Evolutionary conservation across 2,329 filamentous ascomycete species (phyloP).

Genomic region (Calonectria montana): DNA sequence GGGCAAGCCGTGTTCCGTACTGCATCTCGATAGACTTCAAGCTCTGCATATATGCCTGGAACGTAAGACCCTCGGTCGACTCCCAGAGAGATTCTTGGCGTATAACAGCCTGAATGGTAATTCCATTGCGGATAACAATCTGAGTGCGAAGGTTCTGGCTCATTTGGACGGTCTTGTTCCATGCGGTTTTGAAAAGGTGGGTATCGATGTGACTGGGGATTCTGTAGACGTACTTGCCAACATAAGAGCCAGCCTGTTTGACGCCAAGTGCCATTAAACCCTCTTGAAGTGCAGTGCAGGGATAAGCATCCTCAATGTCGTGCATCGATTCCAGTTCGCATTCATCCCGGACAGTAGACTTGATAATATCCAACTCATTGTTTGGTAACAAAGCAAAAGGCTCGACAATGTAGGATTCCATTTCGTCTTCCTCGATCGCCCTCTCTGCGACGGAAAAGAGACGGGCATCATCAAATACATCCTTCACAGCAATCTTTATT

Average conservation of each 20-base stretch:
- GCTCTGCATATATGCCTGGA: background rate
- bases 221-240: background rate
- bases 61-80: background rate
- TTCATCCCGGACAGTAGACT: background rate
- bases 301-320: constrained; percentile 13
- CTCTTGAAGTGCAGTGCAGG: constrained; percentile 9
- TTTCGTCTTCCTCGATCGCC: background rate
- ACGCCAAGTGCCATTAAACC: constrained; percentile 1
- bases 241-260: constrained; percentile 10
- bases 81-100: background rate
- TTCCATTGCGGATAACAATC: background rate
- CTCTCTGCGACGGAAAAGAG: background rate
- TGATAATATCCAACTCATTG: background rate
- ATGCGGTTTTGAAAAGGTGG: background rate
- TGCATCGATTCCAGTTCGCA: background rate
- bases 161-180: background rate
- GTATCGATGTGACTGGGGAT: background rate
- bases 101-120: background rate
- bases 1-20: background rate
- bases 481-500: background rate
- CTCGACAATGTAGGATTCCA: background rate
- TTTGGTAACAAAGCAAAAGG: background rate
- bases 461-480: constrained; percentile 10
- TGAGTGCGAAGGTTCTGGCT: background rate
- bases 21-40: background rate